Conservation (phyloP, 192 early-diverging fungal species). For the Gonapodya prolifera region DNA sequence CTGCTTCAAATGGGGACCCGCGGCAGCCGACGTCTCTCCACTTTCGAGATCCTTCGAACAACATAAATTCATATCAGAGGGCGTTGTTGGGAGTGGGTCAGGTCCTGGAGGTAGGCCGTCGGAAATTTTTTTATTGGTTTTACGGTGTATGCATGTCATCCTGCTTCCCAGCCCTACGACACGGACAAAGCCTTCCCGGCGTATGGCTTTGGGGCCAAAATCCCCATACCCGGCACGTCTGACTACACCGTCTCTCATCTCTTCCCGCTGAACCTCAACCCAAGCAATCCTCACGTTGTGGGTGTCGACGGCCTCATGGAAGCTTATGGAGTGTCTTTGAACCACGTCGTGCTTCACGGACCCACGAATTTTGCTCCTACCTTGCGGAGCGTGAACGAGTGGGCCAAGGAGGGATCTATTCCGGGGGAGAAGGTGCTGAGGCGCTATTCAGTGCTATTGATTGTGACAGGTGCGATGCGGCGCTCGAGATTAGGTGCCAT, state of each 20-base stretch:
- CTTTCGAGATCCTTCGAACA: constrained; percentile 17
- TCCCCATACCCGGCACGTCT: neutral
- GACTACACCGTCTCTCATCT: constrained; percentile 25
- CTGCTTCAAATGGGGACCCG: constrained; percentile 38
- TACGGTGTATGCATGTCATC: too few relatives aligned
- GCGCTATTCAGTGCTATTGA: neutral
- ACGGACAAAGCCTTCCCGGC: constrained; percentile 31
- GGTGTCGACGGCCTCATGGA: constrained; percentile 34
- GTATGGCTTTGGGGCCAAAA: constrained; percentile 41
- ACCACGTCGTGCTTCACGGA: constrained; percentile 24
- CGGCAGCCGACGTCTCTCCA: constrained; percentile 29
- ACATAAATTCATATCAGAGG: constrained; percentile 31
- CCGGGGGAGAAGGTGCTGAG: neutral
- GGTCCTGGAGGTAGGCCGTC: constrained; percentile 15
- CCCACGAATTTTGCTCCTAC: constrained; percentile 42
- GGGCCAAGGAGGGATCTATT: neutral
- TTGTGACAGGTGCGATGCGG: neutral
- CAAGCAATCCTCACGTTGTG: constrained; percentile 30
- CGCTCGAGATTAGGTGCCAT: too few relatives aligned
- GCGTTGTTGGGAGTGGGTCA: constrained; percentile 33
- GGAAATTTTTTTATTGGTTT: neutral
- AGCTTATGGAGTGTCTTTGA: constrained; percentile 24
- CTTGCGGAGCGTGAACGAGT: constrained; percentile 8
- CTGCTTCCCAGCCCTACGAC: constrained; percentile 26
- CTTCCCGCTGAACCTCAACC: constrained; percentile 30